phyloP scores from a whole-genome alignment of 371 early-diverging fungal genomes.

The Mortierella sp. region DNA sequence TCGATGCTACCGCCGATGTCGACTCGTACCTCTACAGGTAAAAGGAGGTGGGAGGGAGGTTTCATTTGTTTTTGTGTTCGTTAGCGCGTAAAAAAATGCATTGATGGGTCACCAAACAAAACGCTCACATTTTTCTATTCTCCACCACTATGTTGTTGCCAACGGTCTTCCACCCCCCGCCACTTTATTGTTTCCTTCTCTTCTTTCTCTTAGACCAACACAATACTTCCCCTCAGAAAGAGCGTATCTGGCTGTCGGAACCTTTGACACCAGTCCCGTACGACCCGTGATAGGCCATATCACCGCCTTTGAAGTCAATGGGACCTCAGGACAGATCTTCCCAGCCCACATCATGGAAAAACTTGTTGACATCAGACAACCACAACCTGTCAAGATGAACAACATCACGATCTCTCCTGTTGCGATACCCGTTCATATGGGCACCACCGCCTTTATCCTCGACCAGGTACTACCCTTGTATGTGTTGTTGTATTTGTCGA shows the following conservation, averaged over 20 bases:
- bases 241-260: background rate
- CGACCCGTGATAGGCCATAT: background rate
- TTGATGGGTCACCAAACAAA: background rate
- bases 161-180: background rate
- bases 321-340: background rate
- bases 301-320: background rate
- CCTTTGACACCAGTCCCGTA: background rate
- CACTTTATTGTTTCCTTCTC: background rate
- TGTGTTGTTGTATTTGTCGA: background rate
- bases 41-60: background rate
- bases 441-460: background rate
- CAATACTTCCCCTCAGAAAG: background rate
- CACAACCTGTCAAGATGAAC: background rate
- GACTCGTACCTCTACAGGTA: background rate
- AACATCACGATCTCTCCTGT: background rate
- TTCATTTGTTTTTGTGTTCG: background rate
- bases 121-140: background rate
- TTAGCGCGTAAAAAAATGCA: background rate
- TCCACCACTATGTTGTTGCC: background rate
- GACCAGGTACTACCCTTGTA: background rate
- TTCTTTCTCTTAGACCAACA: background rate
- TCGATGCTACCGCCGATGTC: background rate
- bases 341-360: background rate
- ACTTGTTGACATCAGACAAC: background rate
- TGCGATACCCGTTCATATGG: background rate